Evolutionary conservation across 208 protist genomes (phyloP), one percentile per base, ranked within the genome.

Genomic region (Leishmania tarentolae): DNA sequence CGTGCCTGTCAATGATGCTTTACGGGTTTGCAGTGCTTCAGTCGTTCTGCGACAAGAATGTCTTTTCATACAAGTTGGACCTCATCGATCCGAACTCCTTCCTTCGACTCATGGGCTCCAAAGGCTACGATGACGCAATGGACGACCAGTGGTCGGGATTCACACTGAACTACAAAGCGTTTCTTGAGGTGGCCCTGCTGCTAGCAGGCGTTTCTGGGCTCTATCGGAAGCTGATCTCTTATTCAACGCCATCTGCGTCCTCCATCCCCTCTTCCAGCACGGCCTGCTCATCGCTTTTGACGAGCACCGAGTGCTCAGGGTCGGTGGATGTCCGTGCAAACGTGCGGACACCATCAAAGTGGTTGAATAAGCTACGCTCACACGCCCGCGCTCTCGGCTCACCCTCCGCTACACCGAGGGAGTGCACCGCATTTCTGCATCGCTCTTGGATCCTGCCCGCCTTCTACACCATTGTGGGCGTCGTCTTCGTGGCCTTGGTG

Each of bases 71-170:
- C 5, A 8, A 28, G 4, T 19, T 24, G 6, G 40, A 76, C 50
- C n/a, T 76, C 24, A 11, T 21, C 0, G 13, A 40, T 3, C 46
- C 70, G 15, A 44, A 19, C 42, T 2, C 37, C 46, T 31, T 85
- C 13, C n/a, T 86, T 9, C 19, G 15, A 42, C 0, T 15, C 40
- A 21, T 85, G 13, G 85, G 84, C 5, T 77, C 79, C 44, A 52
- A 57, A 7, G 90, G 80, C 71, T 69, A 89, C 75, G 82, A 81
- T 15, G 13, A 81, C 42, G 21, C 31, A 42, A 7, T 72, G 0
- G 83, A 91, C 72, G 8, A 40, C 19, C 76, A 83, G 66, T 84
- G 79, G 80, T 72, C 42, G n/a, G 71, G 61, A 69, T 92, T 83
- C 76, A 75, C 74, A 52, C n/a, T 19, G 7, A 24, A 82, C 1